Conservation (phyloP, 371 early-diverging fungal species). For the Mucor irregularis region DNA sequence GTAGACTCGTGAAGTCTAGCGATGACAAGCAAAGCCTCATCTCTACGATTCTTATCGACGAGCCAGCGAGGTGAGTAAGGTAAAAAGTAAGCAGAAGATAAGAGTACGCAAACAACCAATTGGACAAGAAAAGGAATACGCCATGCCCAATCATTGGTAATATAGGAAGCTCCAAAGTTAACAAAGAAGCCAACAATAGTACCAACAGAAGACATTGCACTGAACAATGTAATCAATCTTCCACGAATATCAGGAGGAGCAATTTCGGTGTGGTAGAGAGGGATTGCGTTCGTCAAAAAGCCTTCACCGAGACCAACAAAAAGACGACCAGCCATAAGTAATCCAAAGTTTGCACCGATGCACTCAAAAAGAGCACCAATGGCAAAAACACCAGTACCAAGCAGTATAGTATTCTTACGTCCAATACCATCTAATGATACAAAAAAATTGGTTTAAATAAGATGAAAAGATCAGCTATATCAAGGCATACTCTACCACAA, state of each 20-base stretch:
- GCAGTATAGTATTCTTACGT: conserved; percentile 41
- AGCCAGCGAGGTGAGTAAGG: conserved; percentile 52
- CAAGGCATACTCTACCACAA: conserved; percentile 31
- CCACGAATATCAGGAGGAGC: conserved; percentile 73
- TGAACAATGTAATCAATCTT: conserved; percentile 44
- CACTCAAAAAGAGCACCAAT: conserved; percentile 49
- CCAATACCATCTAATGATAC: conserved; percentile 47
- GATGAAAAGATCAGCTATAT: background rate
- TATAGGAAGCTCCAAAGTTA: conserved; percentile 47
- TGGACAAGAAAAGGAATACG: conserved; percentile 42
- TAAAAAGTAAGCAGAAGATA: conserved; percentile 14
- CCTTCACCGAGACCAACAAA: conserved; percentile 49
- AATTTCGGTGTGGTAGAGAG: conserved; percentile 56
- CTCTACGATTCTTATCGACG: conserved; percentile 46
- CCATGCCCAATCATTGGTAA: conserved; percentile 43
- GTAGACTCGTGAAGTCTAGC: conserved; percentile 44
- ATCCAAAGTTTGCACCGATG: conserved; percentile 43
- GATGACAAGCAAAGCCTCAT: conserved; percentile 47
- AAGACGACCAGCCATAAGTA: conserved; percentile 41
- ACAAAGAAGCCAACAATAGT: conserved; percentile 50
- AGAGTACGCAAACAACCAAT: conserved; percentile 23
- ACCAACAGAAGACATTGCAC: conserved; percentile 38
- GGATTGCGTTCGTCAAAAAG: conserved; percentile 41
- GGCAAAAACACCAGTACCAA: conserved; percentile 37
- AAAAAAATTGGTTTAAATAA: background rate